These are phyloP conservation scores for Tuber umbilicatum DNA, from an alignment of 495 filamentous ascomycete species.

Conservation along the genomic window DNA sequence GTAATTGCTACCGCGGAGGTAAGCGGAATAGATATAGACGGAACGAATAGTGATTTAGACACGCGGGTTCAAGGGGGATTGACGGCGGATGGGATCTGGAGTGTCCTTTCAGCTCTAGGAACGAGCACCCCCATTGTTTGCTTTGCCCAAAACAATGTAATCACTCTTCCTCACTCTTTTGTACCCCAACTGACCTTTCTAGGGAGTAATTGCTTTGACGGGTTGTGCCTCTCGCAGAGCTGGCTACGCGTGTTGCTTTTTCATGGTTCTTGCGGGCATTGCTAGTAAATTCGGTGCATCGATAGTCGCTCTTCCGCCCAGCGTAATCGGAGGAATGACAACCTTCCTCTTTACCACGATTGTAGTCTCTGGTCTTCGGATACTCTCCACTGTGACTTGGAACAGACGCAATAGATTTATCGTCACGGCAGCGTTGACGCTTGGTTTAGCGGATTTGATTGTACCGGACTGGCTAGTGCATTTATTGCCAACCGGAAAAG, in stretches of 20 bases:
- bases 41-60: conserved; percentile 35
- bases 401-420: conserved; percentile 45
- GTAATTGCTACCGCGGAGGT: conserved; percentile 46
- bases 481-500: conserved; percentile 32
- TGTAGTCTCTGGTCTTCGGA: conserved; percentile 44
- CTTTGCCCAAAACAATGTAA: conserved; percentile 45
- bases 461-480: conserved; percentile 43
- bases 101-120: conserved; percentile 42
- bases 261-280: conserved; percentile 44
- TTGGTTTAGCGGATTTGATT: conserved; percentile 44
- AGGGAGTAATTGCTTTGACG: conserved; percentile 44
- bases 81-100: conserved; percentile 44
- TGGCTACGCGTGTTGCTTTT: conserved; percentile 47
- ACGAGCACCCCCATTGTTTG: conserved; percentile 45
- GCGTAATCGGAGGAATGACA: conserved; percentile 46
- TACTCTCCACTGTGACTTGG: conserved; percentile 43
- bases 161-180: neutral
- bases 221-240: conserved; percentile 47
- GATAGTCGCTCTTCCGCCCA: conserved; percentile 43
- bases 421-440: conserved; percentile 42
- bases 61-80: conserved; percentile 44
- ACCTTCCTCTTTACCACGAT: conserved; percentile 46
- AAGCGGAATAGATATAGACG: conserved; percentile 43
- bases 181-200: neutral
- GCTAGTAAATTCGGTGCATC: conserved; percentile 45